Percentiles rank a stretch among this genome's conserved stretches.
phyloP scores from a whole-genome alignment of 305 asterid genomes.

The Rubia balearica region DNA sequence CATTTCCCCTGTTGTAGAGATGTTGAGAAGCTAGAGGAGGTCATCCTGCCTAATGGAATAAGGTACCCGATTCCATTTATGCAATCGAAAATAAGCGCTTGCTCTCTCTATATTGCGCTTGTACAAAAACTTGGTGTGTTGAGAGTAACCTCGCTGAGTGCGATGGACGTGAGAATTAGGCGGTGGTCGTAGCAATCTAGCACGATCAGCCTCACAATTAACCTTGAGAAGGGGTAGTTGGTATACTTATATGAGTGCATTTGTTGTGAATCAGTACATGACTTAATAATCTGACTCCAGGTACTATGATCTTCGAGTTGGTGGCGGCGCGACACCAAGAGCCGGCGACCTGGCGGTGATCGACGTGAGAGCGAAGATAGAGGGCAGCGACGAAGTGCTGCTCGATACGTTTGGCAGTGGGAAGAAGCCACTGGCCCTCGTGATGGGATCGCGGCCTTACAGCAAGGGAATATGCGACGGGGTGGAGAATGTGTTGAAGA shows the following conservation, averaged over 20 bases:
- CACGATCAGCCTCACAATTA: too few relatives aligned
- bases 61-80: constrained; percentile 28
- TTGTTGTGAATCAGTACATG: too few relatives aligned
- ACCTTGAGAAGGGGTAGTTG: too few relatives aligned
- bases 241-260: too few relatives aligned
- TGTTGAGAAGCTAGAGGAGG: constrained; percentile 76
- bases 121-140: too few relatives aligned
- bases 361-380: constrained; percentile 57
- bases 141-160: too few relatives aligned
- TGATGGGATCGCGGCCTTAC: constrained; percentile 75
- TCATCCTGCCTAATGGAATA: constrained; percentile 66
- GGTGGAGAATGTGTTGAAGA: constrained; percentile 43
- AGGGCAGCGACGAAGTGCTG: constrained; percentile 50
- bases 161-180: too few relatives aligned
- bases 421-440: constrained; percentile 61
- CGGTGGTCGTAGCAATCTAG: too few relatives aligned
- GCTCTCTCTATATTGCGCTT: too few relatives aligned
- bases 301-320: constrained; percentile 59
- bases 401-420: constrained; percentile 52
- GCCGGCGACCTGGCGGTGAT: constrained; percentile 70
- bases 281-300: constrained; percentile 16
- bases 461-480: constrained; percentile 81
- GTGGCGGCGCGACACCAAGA: constrained; percentile 58
- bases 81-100: too few relatives aligned
- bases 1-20: constrained; percentile 34